Conservation (phyloP, 2,329 filamentous ascomycete species). For the Colletotrichum tamarilloi region DNA sequence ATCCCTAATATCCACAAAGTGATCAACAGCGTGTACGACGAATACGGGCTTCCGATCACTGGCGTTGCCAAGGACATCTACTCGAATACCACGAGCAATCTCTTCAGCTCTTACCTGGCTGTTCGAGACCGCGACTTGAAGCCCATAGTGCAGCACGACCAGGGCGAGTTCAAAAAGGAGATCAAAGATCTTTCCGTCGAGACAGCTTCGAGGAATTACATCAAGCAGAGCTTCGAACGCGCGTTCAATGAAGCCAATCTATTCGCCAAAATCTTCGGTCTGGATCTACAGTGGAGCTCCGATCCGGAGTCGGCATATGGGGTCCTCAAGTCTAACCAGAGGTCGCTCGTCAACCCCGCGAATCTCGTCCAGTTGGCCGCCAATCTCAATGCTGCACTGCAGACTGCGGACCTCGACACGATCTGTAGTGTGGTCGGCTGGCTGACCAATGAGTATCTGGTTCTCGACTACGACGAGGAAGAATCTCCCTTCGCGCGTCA, state of each 20-base stretch:
- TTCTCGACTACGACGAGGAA: constrained; percentile 67
- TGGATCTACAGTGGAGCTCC: constrained; percentile 65
- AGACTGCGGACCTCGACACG: constrained; percentile 58
- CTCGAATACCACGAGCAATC: constrained; percentile 62
- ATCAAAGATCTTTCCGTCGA: constrained; percentile 61
- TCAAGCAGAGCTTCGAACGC: constrained; percentile 70
- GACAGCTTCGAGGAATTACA: constrained; percentile 66
- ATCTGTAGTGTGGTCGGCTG: constrained; percentile 68
- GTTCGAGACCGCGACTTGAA: constrained; percentile 66
- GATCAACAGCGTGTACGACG: constrained; percentile 62
- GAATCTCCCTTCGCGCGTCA: constrained; percentile 62
- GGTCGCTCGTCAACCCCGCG: constrained; percentile 62
- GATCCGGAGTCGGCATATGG: constrained; percentile 62
- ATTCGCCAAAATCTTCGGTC: constrained; percentile 65
- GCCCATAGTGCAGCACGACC: constrained; percentile 62
- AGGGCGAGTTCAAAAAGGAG: constrained; percentile 65
- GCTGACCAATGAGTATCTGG: constrained; percentile 68
- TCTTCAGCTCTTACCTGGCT: constrained; percentile 65
- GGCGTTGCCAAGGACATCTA: constrained; percentile 63
- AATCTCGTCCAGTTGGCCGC: constrained; percentile 65
- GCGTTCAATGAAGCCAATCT: constrained; percentile 65
- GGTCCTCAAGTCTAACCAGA: constrained; percentile 60
- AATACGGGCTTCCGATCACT: constrained; percentile 57
- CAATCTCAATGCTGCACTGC: constrained; percentile 60
- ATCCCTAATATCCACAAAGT: constrained; percentile 67